Evolutionary conservation across 2,329 filamentous ascomycete species (phyloP).

Genomic region (Neofusicoccum kwambonambiense): DNA sequence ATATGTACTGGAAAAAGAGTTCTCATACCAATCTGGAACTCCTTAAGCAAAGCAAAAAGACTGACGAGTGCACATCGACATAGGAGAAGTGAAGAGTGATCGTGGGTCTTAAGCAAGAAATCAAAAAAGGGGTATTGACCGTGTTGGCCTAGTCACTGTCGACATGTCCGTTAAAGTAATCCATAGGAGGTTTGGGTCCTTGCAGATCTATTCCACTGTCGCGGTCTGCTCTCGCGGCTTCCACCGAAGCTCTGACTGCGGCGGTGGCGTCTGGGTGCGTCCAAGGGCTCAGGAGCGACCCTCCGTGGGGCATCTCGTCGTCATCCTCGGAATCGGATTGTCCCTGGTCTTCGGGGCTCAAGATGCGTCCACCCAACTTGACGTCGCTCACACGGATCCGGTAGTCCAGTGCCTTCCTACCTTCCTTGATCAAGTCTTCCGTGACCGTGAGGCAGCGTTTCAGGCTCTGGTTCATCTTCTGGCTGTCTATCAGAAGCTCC

Average conservation of each 20-base stretch:
- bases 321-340: conserved; percentile 38
- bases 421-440: conserved; percentile 86
- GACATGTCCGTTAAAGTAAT: not conserved
- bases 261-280: conserved; percentile 28
- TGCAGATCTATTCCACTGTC: conserved; percentile 39
- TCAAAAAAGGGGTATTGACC: not conserved
- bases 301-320: conserved; percentile 26
- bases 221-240: conserved; percentile 30
- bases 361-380: conserved; percentile 75
- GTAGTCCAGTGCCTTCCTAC: conserved; percentile 82
- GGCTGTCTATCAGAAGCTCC: conserved; percentile 81
- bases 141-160: conserved; percentile 7
- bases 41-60: conserved; percentile 6
- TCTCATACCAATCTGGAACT: not conserved
- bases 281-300: conserved; percentile 38
- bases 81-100: conserved; percentile 8
- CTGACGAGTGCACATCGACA: conserved; percentile 14
- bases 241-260: conserved; percentile 18
- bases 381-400: conserved; percentile 76
- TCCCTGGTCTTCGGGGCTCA: conserved; percentile 62
- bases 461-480: conserved; percentile 93
- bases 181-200: conserved; percentile 1
- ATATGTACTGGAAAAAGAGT: not conserved
- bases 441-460: conserved; percentile 87
- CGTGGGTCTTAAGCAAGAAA: conserved; percentile 5